These are phyloP conservation scores for Lasiosphaeria ovina DNA, from an alignment of 495 filamentous ascomycete genomes.

Conservation along the genomic window DNA sequence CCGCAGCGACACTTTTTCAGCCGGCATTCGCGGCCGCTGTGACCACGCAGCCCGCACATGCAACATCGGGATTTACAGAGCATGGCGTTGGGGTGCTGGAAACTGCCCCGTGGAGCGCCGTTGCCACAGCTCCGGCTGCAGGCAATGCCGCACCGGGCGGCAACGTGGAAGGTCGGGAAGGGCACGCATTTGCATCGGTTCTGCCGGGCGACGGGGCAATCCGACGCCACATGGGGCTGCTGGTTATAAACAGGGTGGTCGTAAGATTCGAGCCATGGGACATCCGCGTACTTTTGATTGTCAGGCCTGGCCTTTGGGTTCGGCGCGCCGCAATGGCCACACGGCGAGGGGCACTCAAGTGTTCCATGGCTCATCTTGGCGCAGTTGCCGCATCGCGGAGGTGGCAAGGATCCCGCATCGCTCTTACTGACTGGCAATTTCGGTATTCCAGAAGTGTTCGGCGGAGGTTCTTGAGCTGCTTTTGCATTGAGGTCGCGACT, in stretches of 20 bases:
- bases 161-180: constrained; percentile 37
- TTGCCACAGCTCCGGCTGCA: constrained; percentile 35
- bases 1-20: constrained; percentile 34
- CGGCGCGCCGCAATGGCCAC: constrained; percentile 35
- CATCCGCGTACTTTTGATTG: too few species aligned
- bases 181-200: constrained; percentile 41
- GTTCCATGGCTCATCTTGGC: constrained; percentile 20
- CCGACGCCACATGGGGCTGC: constrained; percentile 23
- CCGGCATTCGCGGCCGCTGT: constrained; percentile 35
- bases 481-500: too few species aligned
- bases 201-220: constrained; percentile 28
- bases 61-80: constrained; percentile 37
- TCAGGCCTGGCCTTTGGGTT: background rate
- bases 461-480: too few species aligned
- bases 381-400: constrained; percentile 34
- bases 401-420: background rate
- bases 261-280: background rate
- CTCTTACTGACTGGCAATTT: background rate
- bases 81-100: constrained; percentile 37
- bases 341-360: constrained; percentile 20
- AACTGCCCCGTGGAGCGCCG: constrained; percentile 18
- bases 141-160: constrained; percentile 28
- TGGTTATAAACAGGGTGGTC: constrained; percentile 1
- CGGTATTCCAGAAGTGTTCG: too few species aligned
- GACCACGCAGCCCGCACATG: constrained; percentile 39